Base-by-base conservation (phyloP, 805 yeast genomes). In the Peterozyma xylosa region DNA sequence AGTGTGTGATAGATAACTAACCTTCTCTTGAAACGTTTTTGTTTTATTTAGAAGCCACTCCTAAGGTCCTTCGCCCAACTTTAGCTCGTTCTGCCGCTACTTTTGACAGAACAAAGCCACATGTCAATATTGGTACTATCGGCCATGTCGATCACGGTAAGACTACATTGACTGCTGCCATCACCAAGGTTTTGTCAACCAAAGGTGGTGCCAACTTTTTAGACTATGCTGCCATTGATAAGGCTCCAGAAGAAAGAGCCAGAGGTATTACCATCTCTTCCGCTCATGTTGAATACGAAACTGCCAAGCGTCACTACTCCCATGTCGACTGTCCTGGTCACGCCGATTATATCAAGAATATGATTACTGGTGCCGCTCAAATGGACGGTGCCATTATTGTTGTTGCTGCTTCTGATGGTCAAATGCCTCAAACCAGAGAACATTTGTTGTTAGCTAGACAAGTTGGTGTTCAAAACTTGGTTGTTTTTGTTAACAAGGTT, bases 301-400 rank as follows among this genome's bases (percentile, higher is more conserved):
- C 98, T 50, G 88, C 72, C 30, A 86, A 84, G 66, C 85, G 97
- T 71, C 98, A 91, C 69, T 90, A 90, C 63, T 88, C 96, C 10
- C 95, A 95, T 59, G 99, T 95, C 49, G 99, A 93, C 74, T 95
- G 99, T 74, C 99, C 99, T 45, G 98, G 98, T 62, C 98, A 91
- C 79, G 93, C 95, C 53, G 98, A 91, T 77, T 91, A 90, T 72
- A 91, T 91, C 71, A 91, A 91, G 76, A 91, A 91, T 71, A 91
- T 91, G 98, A 91, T 91, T 68, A 88, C 96, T 54, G 98, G 98
- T 82, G 97, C 98, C 59, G 96, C 98, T 59, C 96, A 91, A 69
- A 90, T 90, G 97, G 98, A 91, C 68, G 97, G 98, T 76, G 98
- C 97, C 55, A 90, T 91, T 58, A 91, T 91, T 72, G 98, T 91